phyloP scores from a whole-genome alignment of 2,329 filamentous ascomycete species.

The Colletotrichum sp. region DNA sequence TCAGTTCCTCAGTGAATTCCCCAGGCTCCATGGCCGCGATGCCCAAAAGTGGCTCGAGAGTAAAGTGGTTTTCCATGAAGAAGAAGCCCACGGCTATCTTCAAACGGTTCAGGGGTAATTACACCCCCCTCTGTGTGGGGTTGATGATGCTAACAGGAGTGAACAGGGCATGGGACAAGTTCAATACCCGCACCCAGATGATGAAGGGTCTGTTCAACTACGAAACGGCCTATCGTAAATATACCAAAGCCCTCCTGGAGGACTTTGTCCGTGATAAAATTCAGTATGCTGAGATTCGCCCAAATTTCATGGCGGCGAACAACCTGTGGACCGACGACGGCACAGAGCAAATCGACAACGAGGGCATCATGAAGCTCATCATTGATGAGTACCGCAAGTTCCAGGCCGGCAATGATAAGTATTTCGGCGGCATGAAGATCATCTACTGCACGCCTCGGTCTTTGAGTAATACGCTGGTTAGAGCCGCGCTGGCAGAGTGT shows the following conservation, averaged over 20 bases:
- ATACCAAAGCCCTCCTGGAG: slow-evolving; percentile 64
- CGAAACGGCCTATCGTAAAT: slow-evolving; percentile 64
- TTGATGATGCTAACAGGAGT: slow-evolving; percentile 2
- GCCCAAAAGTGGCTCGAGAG: slow-evolving; percentile 60
- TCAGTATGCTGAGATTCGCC: slow-evolving; percentile 74
- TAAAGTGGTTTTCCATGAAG: slow-evolving; percentile 67
- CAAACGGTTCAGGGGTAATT: slow-evolving; percentile 61
- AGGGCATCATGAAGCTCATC: slow-evolving; percentile 66
- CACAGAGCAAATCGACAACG: slow-evolving; percentile 54
- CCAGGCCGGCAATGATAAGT: slow-evolving; percentile 36
- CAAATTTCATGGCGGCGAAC: slow-evolving; percentile 71
- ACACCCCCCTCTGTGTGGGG: background rate
- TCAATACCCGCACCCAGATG: slow-evolving; percentile 72
- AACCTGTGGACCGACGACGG: slow-evolving; percentile 66
- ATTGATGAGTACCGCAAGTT: slow-evolving; percentile 59
- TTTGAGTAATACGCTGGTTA: slow-evolving; percentile 54
- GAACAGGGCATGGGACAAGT: slow-evolving; percentile 61
- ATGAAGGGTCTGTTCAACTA: slow-evolving; percentile 78
- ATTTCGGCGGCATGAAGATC: slow-evolving; percentile 71
- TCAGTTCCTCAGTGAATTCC: slow-evolving; percentile 44
- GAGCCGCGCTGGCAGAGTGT: slow-evolving; percentile 63
- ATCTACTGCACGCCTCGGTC: slow-evolving; percentile 75
- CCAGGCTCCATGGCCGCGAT: slow-evolving; percentile 27
- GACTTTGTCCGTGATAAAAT: slow-evolving; percentile 70
- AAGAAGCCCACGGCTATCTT: slow-evolving; percentile 60